A percentile compares a stretch with the other conserved stretches of the same genome.
Conservation (phyloP, 306 rosid species). For the Vachellia collinsii region DNA sequence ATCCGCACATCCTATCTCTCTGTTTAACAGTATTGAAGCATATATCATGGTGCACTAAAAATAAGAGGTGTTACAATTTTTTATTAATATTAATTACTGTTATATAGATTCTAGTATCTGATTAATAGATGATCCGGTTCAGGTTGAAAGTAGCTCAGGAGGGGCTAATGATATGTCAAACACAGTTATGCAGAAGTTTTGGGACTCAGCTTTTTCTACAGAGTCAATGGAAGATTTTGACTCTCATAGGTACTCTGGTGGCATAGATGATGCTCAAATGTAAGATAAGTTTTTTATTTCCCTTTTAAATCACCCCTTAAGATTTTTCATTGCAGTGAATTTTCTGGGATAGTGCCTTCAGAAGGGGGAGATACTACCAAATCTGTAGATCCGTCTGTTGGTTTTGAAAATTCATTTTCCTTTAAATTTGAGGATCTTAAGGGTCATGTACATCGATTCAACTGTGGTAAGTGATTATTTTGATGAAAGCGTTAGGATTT, state of each 20-base stretch:
- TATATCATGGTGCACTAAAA: conserved; percentile 18
- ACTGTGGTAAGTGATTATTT: conserved; percentile 66
- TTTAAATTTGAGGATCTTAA: conserved; percentile 82
- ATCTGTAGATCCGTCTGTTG: conserved; percentile 56
- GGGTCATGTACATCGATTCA: conserved; percentile 80
- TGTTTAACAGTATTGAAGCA: background rate
- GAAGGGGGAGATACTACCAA: conserved; percentile 63
- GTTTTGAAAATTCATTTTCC: conserved; percentile 74
- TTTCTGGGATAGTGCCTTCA: conserved; percentile 72
- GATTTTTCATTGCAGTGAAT: conserved; percentile 63
- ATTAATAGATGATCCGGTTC: conserved; percentile 30
- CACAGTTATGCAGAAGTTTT: conserved; percentile 93
- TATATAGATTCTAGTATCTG: conserved; percentile 27
- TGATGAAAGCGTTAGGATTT: conserved; percentile 24
- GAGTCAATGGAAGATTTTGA: conserved; percentile 93
- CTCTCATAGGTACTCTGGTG: conserved; percentile 65
- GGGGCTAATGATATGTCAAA: conserved; percentile 77
- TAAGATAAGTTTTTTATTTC: conserved; percentile 15
- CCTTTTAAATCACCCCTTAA: conserved; percentile 23
- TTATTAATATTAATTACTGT: conserved; percentile 11
- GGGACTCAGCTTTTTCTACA: conserved; percentile 88
- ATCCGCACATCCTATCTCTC: background rate
- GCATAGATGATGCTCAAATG: conserved; percentile 29
- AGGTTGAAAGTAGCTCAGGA: conserved; percentile 84
- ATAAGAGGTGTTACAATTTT: conserved; percentile 19